Evolutionary conservation across 371 early-diverging fungal species (phyloP).

Genomic region (Saksenaea vasiformis): DNA sequence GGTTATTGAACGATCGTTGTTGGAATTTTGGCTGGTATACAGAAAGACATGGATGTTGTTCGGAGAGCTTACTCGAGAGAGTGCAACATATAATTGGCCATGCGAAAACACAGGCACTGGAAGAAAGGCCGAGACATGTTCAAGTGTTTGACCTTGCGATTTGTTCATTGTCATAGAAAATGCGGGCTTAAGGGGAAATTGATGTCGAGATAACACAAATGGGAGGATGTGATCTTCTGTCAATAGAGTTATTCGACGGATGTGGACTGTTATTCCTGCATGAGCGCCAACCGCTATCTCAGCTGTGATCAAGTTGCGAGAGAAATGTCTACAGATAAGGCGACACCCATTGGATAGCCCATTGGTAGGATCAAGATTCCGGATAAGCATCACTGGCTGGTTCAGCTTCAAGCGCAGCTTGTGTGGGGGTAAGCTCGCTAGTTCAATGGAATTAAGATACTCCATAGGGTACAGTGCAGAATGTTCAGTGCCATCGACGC

Average conservation of each 20-base stretch:
- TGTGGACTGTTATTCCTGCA: neutral
- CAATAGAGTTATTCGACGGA: neutral
- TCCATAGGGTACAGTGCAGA: too few species aligned
- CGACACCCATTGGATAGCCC: conserved; percentile 31
- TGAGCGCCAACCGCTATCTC: neutral
- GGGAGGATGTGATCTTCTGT: neutral
- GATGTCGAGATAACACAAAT: conserved; percentile 5
- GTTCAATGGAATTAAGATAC: too few species aligned
- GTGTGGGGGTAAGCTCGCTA: too few species aligned
- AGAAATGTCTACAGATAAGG: conserved; percentile 6
- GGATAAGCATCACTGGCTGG: too few species aligned
- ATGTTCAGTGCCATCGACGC: too few species aligned
- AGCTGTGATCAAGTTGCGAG: neutral
- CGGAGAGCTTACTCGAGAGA: too few species aligned
- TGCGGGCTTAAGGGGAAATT: conserved; percentile 23
- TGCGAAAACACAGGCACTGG: conserved; percentile 7
- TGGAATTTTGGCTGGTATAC: too few species aligned
- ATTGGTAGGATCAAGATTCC: too few species aligned
- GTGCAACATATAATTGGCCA: conserved; percentile 15
- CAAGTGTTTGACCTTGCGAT: conserved; percentile 24
- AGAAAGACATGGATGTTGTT: too few species aligned
- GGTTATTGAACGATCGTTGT: too few species aligned
- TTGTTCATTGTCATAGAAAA: conserved; percentile 35
- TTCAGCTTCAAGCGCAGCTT: too few species aligned
- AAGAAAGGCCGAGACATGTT: conserved; percentile 16